These are phyloP conservation scores for Rhizophagus prolifer DNA, from an alignment of 192 early-diverging fungal genomes.

Conservation along the genomic window DNA sequence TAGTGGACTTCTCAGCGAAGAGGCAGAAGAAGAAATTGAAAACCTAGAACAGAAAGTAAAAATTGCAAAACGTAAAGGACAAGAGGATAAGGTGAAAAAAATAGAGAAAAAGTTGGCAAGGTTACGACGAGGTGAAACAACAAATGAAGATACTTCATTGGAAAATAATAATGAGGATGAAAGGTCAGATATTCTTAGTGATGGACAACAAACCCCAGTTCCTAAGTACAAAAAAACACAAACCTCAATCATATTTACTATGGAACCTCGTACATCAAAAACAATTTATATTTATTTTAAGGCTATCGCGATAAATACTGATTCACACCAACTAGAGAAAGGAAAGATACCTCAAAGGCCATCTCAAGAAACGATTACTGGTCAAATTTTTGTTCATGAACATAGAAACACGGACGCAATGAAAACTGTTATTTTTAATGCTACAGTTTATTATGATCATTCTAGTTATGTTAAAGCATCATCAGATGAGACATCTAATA, in stretches of 20 bases:
- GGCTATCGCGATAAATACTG: constrained; percentile 35
- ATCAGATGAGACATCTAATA: neutral
- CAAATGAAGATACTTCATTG: neutral
- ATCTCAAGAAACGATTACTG: constrained; percentile 7
- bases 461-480: constrained; percentile 32
- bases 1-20: constrained; percentile 49
- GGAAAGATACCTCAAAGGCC: neutral
- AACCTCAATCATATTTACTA: constrained; percentile 63
- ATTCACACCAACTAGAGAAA: neutral
- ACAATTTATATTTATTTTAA: constrained; percentile 65
- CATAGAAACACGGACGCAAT: constrained; percentile 80
- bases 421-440: constrained; percentile 64
- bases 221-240: constrained; percentile 57
- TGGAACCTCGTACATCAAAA: constrained; percentile 67
- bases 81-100: constrained; percentile 84
- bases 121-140: constrained; percentile 45
- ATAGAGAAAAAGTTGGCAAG: constrained; percentile 73
- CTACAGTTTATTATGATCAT: constrained; percentile 52
- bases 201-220: constrained; percentile 23
- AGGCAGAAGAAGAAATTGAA: constrained; percentile 95
- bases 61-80: constrained; percentile 89
- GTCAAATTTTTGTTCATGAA: constrained; percentile 68
- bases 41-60: constrained; percentile 96
- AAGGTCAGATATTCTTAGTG: constrained; percentile 26
- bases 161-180: constrained; percentile 30